Conservation (phyloP, 345 rosid genomes). For the Populus alba region DNA sequence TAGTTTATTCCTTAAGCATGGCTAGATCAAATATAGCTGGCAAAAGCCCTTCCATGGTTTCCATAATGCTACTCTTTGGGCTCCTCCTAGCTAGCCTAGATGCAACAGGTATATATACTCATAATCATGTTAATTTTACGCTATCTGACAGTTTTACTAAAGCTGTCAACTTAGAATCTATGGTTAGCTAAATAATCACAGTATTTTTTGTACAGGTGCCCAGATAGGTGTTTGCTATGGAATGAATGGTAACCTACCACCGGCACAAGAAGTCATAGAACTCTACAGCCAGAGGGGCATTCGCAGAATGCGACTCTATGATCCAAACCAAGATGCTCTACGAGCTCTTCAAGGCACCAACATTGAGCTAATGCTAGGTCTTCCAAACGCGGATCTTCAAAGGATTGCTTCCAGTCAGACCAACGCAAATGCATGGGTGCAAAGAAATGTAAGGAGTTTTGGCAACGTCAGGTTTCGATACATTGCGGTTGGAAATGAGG, state of each 20-base stretch:
- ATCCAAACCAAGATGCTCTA: constrained; percentile 29
- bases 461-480: constrained; percentile 13
- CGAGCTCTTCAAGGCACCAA: constrained; percentile 33
- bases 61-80: neutral
- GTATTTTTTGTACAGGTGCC: neutral
- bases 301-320: constrained; percentile 47
- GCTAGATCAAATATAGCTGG: neutral
- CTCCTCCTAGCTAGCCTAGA: constrained; percentile 15
- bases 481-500: constrained; percentile 44
- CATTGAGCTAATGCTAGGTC: constrained; percentile 38
- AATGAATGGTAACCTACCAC: constrained; percentile 44
- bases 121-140: neutral
- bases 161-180: neutral
- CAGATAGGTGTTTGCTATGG: constrained; percentile 26
- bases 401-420: constrained; percentile 38
- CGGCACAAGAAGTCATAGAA: constrained; percentile 42
- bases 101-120: constrained; percentile 15
- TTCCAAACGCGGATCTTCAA: constrained; percentile 31
- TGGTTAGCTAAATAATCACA: neutral
- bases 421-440: constrained; percentile 42
- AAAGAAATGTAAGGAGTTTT: constrained; percentile 28
- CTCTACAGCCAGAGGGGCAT: constrained; percentile 47
- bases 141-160: neutral
- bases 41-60: neutral
- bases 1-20: neutral